Evolutionary conservation across 192 early-diverging fungal species (phyloP), one percentile per base, ranked within the genome.

Genomic region (Umbelopsis vinacea): DNA sequence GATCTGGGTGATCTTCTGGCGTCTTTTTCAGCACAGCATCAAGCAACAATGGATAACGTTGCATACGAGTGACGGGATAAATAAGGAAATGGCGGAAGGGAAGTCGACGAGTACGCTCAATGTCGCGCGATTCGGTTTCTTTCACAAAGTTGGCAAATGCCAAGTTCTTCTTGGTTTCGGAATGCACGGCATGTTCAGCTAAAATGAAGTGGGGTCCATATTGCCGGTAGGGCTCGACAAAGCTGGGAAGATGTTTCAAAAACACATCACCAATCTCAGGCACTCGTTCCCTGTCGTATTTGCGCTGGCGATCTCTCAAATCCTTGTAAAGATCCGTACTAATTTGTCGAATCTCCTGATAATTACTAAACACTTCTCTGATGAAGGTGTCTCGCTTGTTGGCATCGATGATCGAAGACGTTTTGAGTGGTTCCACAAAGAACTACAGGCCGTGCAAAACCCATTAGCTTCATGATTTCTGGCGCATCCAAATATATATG

Each of bases 191-290:
- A 77, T 93, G 88, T 78, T 92, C 90, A 47, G 92, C 92, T 76
- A 90, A 91, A 26, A 89, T 85, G 67, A 93, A 92, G 74, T 94
- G 88, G 12, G 90, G 92, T 53, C 93, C 90, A 81, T 97, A 98
- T 37, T 86, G 85, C 40, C 94, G 86, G 67, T 93, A 97, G 0
- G 90, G 87, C 23, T 74, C 67, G 66, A 92, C 85, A 69, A 96
- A 91, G 69, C 85, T 85, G 52, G 86, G 76, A 6, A 92, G 88
- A 72, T 92, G 87, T 74, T 84, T 74, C 38, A 93, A 71, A 69
- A 98, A 89, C 37, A 96, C 88, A 72, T 97, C 95, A 54, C 96
- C 96, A 37, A 98, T 85, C 80, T 69, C 81, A 82, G 68, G 91
- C 74, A 77, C 86, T 81, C 75, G 93, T 85, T 66, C 90, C 74